phyloP scores from a whole-genome alignment of 164 flowering plant genomes.

The Dillenia suffruticosa region DNA sequence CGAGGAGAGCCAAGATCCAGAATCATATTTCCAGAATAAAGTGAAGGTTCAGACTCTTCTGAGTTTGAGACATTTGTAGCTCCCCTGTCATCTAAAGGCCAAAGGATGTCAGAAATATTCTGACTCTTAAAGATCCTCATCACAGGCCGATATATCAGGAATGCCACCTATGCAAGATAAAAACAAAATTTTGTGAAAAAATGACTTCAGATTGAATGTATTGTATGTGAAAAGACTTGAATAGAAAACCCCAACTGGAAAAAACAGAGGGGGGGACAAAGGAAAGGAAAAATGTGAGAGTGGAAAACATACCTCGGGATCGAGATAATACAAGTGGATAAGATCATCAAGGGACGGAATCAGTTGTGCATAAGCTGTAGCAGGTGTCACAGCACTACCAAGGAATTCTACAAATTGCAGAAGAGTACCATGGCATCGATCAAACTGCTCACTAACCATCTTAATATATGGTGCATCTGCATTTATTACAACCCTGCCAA shows the following conservation, averaged over 20 bases:
- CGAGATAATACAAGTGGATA: conserved; percentile 81
- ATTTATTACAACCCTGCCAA: conserved; percentile 76
- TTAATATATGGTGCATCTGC: conserved; percentile 93
- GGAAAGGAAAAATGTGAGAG: conserved; percentile 3
- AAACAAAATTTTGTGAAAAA: not conserved
- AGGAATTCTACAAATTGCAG: conserved; percentile 97
- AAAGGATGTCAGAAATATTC: conserved; percentile 46
- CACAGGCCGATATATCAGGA: conserved; percentile 89
- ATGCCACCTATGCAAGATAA: conserved; percentile 68
- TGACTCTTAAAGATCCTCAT: conserved; percentile 84
- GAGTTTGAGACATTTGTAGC: conserved; percentile 18
- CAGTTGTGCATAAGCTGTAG: conserved; percentile 69
- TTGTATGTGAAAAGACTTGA: not conserved
- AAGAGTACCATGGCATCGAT: conserved; percentile 96
- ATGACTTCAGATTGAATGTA: not conserved
- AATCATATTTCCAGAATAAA: conserved; percentile 30
- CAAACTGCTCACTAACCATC: conserved; percentile 97
- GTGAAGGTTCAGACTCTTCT: conserved; percentile 42
- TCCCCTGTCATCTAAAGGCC: conserved; percentile 72
- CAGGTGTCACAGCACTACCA: conserved; percentile 68
- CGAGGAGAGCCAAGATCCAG: conserved; percentile 63
- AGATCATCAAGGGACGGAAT: conserved; percentile 88
- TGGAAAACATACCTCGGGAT: conserved; percentile 70
- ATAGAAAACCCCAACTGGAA: not conserved
- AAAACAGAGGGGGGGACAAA: not conserved